Conservation (phyloP, 2,329 filamentous ascomycete genomes). For the Aspergillus clavatus region DNA sequence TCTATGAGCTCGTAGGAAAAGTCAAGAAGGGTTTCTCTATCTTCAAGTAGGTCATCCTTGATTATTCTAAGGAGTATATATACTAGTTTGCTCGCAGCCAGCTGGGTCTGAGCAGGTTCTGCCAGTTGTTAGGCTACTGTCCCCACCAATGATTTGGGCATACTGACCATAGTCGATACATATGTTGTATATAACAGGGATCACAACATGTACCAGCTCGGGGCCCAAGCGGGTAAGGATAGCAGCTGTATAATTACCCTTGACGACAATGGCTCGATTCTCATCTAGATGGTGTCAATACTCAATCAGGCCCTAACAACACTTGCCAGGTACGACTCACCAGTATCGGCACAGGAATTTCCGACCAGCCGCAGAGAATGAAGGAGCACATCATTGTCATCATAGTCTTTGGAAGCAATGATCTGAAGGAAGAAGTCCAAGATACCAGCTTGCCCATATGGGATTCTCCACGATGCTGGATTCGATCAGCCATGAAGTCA, state of each 20-base stretch:
- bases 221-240: conserved; percentile 35
- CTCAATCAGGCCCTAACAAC: not conserved
- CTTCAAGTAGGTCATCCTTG: conserved; percentile 28
- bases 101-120: conserved; percentile 39
- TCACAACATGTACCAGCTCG: conserved; percentile 35
- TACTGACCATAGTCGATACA: conserved; percentile 42
- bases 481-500: conserved; percentile 2
- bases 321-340: conserved; percentile 17
- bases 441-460: conserved; percentile 38
- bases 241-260: conserved; percentile 35
- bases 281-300: conserved; percentile 31
- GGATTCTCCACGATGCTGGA: conserved; percentile 36
- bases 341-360: conserved; percentile 44
- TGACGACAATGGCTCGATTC: conserved; percentile 38
- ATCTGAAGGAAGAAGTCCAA: conserved; percentile 40
- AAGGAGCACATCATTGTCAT: conserved; percentile 30
- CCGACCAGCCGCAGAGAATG: conserved; percentile 42
- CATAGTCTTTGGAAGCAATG: conserved; percentile 27
- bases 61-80: conserved; percentile 37
- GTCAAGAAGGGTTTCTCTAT: conserved; percentile 29
- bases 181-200: conserved; percentile 44
- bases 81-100: conserved; percentile 32
- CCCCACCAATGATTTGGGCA: not conserved
- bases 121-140: not conserved
- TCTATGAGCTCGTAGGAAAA: conserved; percentile 41